These are phyloP conservation scores for Hanseniaspora meyeri DNA, from an alignment of 805 yeast species.

Conservation along the genomic window DNA sequence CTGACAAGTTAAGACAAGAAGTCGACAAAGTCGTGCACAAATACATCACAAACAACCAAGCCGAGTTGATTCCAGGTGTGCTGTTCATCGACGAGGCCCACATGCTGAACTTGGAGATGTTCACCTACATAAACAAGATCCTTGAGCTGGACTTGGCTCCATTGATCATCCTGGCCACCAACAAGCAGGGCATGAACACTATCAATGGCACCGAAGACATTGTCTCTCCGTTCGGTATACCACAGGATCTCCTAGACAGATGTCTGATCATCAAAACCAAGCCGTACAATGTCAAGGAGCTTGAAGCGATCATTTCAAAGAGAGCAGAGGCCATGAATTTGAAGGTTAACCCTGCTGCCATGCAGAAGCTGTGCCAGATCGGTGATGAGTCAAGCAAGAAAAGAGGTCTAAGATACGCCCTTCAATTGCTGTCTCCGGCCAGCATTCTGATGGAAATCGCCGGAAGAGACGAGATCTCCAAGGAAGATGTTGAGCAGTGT, in stretches of 20 bases:
- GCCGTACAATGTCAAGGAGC: conserved; percentile 77
- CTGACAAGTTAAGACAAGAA: conserved; percentile 86
- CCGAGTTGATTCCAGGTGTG: conserved; percentile 96
- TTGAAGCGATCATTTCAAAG: conserved; percentile 66
- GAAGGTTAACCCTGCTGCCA: conserved; percentile 52
- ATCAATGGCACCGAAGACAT: conserved; percentile 82
- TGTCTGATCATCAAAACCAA: conserved; percentile 82
- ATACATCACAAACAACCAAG: conserved; percentile 95
- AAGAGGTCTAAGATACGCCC: conserved; percentile 59
- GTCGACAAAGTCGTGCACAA: conserved; percentile 91
- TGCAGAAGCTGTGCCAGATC: conserved; percentile 57
- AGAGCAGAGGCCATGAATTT: conserved; percentile 70
- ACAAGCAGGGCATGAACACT: conserved; percentile 76
- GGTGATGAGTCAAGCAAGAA: conserved; percentile 55
- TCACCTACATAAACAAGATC: conserved; percentile 88
- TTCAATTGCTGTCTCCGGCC: conserved; percentile 84
- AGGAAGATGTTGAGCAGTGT: conserved; percentile 72
- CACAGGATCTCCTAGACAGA: conserved; percentile 87
- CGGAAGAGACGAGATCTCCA: conserved; percentile 55
- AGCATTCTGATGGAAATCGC: conserved; percentile 66
- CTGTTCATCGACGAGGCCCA: conserved; percentile 95
- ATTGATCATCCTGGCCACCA: conserved; percentile 87
- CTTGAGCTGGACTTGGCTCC: conserved; percentile 88
- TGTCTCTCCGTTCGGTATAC: conserved; percentile 89
- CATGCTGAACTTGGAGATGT: conserved; percentile 95